A percentile compares a stretch with the other conserved stretches of the same genome.
These are phyloP conservation scores for Baudoinia panamericana DNA, from an alignment of 495 filamentous ascomycete species.

Conservation along the genomic window DNA sequence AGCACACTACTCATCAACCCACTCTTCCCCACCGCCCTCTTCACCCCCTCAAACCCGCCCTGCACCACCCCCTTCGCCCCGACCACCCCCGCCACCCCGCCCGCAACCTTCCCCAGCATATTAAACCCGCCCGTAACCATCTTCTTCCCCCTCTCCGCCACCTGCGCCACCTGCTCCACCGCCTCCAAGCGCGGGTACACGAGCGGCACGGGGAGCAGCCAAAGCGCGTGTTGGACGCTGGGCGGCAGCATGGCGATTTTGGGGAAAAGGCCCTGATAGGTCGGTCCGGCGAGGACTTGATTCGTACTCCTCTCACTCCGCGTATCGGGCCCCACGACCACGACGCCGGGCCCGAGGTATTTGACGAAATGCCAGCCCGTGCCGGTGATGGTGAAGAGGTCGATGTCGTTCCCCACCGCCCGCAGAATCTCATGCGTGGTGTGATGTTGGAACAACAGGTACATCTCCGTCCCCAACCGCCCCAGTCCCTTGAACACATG, in stretches of 20 bases:
- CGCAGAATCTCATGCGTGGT: conserved; percentile 88
- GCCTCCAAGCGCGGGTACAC: conserved; percentile 86
- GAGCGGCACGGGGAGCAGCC: conserved; percentile 83
- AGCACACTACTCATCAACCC: conserved; percentile 89
- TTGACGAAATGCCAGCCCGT: conserved; percentile 98
- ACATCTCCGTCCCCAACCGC: conserved; percentile 95
- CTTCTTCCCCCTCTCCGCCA: conserved; percentile 89
- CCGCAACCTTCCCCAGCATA: conserved; percentile 81
- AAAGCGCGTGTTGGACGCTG: conserved; percentile 87
- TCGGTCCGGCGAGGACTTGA: conserved; percentile 90
- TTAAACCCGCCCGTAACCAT: conserved; percentile 93
- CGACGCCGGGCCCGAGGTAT: conserved; percentile 81
- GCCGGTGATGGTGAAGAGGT: conserved; percentile 94
- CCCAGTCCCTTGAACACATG: conserved; percentile 98
- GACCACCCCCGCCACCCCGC: conserved; percentile 84
- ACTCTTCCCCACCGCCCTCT: conserved; percentile 87
- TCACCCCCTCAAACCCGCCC: conserved; percentile 83
- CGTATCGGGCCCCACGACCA: conserved; percentile 78
- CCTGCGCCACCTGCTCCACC: conserved; percentile 76
- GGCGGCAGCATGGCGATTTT: conserved; percentile 87
- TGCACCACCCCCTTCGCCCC: conserved; percentile 85
- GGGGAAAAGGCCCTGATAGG: conserved; percentile 93
- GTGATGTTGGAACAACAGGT: conserved; percentile 97
- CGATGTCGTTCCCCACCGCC: conserved; percentile 68
- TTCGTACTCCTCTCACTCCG: conserved; percentile 80